These are phyloP conservation scores for Rubia tinctorum DNA, from an alignment of 305 asterid genomes.

Conservation along the genomic window DNA sequence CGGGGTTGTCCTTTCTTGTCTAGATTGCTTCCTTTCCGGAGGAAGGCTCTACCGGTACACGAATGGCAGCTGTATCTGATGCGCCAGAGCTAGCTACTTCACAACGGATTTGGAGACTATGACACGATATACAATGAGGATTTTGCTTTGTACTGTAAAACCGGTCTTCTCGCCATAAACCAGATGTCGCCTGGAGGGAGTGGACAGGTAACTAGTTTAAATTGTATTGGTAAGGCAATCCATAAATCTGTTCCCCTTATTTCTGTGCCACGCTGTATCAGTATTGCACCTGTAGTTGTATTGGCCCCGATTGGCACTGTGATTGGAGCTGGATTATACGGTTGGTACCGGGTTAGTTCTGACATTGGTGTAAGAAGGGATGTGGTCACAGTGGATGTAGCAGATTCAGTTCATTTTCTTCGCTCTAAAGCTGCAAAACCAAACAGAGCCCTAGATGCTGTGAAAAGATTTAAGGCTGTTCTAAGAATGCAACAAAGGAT, in stretches of 20 bases:
- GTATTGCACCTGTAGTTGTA: not conserved
- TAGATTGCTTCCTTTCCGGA: not conserved
- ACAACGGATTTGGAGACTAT: not conserved
- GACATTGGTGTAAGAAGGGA: not conserved
- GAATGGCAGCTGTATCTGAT: not conserved
- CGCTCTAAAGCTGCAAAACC: not conserved
- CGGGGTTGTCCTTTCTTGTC: slow-evolving; percentile 1
- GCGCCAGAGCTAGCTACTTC: not conserved
- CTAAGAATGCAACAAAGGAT: too few relatives aligned
- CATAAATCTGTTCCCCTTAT: too few relatives aligned
- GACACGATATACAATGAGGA: not conserved
- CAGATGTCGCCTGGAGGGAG: not conserved
- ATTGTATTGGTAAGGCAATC: not conserved
- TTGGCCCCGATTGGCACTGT: not conserved
- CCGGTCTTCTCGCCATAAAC: not conserved
- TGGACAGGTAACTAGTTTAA: not conserved
- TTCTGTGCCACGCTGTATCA: not conserved
- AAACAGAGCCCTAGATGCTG: not conserved
- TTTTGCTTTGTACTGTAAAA: not conserved
- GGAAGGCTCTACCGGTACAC: not conserved
- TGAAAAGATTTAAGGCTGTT: too few relatives aligned
- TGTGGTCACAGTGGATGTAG: too few relatives aligned
- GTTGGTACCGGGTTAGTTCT: not conserved
- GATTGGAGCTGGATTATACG: not conserved
- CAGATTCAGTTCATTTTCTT: not conserved